These are phyloP conservation scores for Boletus rex-veris DNA, from an alignment of 768 basidiomycete genomes.

Conservation along the genomic window DNA sequence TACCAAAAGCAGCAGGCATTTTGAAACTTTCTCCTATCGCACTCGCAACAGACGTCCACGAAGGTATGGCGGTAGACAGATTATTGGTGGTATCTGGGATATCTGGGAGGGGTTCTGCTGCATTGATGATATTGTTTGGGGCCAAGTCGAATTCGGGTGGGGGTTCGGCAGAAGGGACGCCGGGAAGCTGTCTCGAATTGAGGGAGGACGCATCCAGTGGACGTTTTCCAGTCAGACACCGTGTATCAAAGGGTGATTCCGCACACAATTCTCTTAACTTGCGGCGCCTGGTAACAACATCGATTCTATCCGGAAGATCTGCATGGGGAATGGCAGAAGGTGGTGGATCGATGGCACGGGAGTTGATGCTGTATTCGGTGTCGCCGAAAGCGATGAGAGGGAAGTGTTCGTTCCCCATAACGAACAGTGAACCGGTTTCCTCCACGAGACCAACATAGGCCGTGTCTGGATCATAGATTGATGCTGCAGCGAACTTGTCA, in stretches of 20 bases:
- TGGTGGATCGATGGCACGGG: constrained; percentile 34
- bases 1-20: constrained; percentile 15
- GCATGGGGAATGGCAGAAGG: constrained; percentile 27
- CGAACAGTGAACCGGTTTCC: constrained; percentile 72
- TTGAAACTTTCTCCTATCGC: constrained; percentile 13
- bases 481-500: constrained; percentile 33
- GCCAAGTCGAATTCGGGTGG: constrained; percentile 24
- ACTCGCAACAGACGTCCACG: constrained; percentile 14
- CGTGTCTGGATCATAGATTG: constrained; percentile 45
- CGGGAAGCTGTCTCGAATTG: constrained; percentile 59
- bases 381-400: constrained; percentile 78
- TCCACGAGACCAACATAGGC: constrained; percentile 83
- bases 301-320: constrained; percentile 42
- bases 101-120: constrained; percentile 14
- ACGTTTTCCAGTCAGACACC: constrained; percentile 63
- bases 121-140: constrained; percentile 8
- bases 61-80: constrained; percentile 9
- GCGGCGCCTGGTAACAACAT: constrained; percentile 43
- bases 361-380: constrained; percentile 34
- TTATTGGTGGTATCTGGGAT: constrained; percentile 17
- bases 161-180: constrained; percentile 40
- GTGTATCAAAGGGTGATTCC: constrained; percentile 42
- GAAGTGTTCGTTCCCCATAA: constrained; percentile 77
- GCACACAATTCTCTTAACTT: constrained; percentile 41
- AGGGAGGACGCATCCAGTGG: constrained; percentile 46